Evolutionary conservation across 2,329 filamentous ascomycete species (phyloP).

Genomic region (Curvularia hawaiiensis): DNA sequence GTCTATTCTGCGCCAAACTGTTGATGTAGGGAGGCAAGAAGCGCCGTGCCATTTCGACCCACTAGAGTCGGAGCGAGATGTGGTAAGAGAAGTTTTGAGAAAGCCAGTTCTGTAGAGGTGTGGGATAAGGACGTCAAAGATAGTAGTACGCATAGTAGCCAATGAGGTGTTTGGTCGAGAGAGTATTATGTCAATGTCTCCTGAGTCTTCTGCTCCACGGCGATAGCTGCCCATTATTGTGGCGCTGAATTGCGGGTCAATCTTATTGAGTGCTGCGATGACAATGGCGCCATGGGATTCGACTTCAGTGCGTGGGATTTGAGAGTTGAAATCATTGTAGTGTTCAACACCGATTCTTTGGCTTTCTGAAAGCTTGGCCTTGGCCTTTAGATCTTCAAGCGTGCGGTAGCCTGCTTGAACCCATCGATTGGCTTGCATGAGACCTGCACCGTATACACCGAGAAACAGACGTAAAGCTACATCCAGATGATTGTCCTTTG

Average conservation of each 20-base stretch:
- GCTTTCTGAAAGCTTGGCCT: slow-evolving; percentile 67
- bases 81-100: slow-evolving; percentile 71
- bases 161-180: slow-evolving; percentile 65
- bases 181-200: slow-evolving; percentile 86
- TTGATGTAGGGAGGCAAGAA: slow-evolving; percentile 66
- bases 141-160: slow-evolving; percentile 64
- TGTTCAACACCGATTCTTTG: slow-evolving; percentile 80
- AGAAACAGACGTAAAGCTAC: slow-evolving; percentile 71
- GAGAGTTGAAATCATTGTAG: slow-evolving; percentile 76
- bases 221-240: slow-evolving; percentile 86
- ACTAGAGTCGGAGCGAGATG: slow-evolving; percentile 52
- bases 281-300: slow-evolving; percentile 71
- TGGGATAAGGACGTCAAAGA: slow-evolving; percentile 67
- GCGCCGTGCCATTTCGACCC: slow-evolving; percentile 90
- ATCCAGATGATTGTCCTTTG: slow-evolving; percentile 70
- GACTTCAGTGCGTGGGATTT: slow-evolving; percentile 80
- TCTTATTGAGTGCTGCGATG: slow-evolving; percentile 58
- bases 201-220: slow-evolving; percentile 72
- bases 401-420: slow-evolving; percentile 74
- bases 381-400: slow-evolving; percentile 70
- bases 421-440: slow-evolving; percentile 74
- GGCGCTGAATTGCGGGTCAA: slow-evolving; percentile 70
- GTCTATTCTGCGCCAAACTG: slow-evolving; percentile 80
- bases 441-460: slow-evolving; percentile 79
- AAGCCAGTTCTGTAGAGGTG: slow-evolving; percentile 66